A percentile compares a stretch with the other conserved stretches of the same genome.
Conservation (phyloP, 108 stramenopile species). For the Nitzschia inconspicua region DNA sequence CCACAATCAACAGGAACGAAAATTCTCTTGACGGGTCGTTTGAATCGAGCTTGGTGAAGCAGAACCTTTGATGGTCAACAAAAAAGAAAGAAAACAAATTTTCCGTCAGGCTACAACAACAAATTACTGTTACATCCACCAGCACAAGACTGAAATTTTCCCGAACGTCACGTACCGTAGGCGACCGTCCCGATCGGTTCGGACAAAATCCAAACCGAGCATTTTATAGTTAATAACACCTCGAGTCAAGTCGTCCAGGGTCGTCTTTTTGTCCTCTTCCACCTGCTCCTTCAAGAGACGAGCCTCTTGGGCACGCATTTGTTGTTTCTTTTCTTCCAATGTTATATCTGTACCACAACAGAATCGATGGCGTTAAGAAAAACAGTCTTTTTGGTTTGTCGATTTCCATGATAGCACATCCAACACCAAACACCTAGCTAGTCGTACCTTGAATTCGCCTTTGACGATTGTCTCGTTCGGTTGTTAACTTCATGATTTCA, state of each 20-base stretch:
- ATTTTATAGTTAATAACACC: slow-evolving; percentile 57
- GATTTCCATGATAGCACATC: background rate
- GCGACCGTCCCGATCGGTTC: slow-evolving; percentile 27
- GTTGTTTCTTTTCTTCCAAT: slow-evolving; percentile 22
- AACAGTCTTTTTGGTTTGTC: background rate
- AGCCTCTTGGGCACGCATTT: slow-evolving; percentile 20
- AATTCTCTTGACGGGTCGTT: slow-evolving; percentile 33
- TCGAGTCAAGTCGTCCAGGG: slow-evolving; percentile 53
- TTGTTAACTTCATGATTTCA: slow-evolving; percentile 19
- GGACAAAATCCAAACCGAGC: slow-evolving; percentile 51
- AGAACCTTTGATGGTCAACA: slow-evolving; percentile 18
- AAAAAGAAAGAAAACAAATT: background rate
- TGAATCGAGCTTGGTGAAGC: slow-evolving; percentile 49
- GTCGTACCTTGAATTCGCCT: slow-evolving; percentile 28
- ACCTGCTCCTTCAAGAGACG: slow-evolving; percentile 22
- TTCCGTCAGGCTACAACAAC: too few relatives aligned
- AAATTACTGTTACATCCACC: too few relatives aligned
- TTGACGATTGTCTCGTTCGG: slow-evolving; percentile 16
- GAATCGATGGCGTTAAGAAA: background rate
- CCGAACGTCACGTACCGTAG: slow-evolving; percentile 26
- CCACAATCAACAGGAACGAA: slow-evolving; percentile 41
- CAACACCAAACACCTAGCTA: background rate
- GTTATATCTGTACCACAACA: slow-evolving; percentile 4
- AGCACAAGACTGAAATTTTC: too few relatives aligned
- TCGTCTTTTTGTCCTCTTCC: slow-evolving; percentile 42